Percentiles rank a stretch among this genome's conserved stretches.
Conservation (phyloP, 148 eudicot species). For the Rhododendron ferrugineum region DNA sequence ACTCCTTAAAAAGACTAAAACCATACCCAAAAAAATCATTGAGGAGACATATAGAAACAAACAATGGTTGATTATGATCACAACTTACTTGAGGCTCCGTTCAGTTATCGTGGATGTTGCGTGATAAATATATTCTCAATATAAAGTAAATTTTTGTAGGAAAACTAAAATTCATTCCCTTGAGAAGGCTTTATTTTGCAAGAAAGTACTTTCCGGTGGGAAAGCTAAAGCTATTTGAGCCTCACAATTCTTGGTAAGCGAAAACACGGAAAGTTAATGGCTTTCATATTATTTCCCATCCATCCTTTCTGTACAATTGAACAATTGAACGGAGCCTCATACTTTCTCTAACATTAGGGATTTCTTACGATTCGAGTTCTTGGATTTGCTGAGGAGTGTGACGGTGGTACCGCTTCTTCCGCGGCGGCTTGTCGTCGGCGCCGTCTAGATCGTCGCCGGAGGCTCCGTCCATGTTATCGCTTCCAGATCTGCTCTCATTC, state of each 20-base stretch:
- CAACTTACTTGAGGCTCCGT: background rate
- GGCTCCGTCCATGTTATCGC: slow-evolving; percentile 80
- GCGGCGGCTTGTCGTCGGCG: slow-evolving; percentile 53
- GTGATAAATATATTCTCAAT: background rate
- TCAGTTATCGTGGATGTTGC: background rate
- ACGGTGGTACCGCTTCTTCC: slow-evolving; percentile 90
- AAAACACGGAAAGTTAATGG: background rate
- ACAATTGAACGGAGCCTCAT: background rate
- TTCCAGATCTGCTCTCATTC: slow-evolving; percentile 96
- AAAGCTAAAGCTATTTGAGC: too few species aligned
- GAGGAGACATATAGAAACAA: background rate
- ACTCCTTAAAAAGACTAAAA: slow-evolving; percentile 82
- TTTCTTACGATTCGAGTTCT: slow-evolving; percentile 85
- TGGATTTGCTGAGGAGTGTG: slow-evolving; percentile 99
- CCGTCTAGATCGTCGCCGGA: slow-evolving; percentile 89
- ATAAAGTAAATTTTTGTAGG: background rate
- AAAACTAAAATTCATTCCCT: background rate
- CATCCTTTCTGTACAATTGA: background rate
- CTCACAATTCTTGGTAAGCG: background rate
- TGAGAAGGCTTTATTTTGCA: too few species aligned
- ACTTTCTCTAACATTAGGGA: background rate
- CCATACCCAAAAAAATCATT: slow-evolving; percentile 2
- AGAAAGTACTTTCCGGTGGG: too few species aligned
- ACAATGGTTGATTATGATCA: background rate
- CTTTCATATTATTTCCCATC: background rate